Conservation (phyloP, 2,329 filamentous ascomycete species). For the Cytospora leucostoma region DNA sequence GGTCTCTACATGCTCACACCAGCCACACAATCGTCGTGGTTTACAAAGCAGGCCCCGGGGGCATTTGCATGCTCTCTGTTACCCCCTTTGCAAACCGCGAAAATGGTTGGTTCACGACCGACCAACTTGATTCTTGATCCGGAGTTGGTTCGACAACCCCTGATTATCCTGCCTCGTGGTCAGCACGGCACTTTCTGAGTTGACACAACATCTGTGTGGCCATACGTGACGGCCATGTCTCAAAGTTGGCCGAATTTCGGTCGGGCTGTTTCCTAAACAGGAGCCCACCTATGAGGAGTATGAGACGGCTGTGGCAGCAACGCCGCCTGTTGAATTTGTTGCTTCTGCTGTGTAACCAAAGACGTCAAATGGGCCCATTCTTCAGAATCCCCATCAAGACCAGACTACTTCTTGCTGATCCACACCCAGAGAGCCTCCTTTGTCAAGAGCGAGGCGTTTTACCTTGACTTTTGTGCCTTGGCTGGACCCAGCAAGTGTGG, state of each 20-base stretch:
- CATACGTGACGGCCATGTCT: slow-evolving; percentile 13
- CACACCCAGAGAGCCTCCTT: neutral
- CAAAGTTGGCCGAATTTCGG: slow-evolving; percentile 12
- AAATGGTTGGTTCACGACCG: slow-evolving; percentile 4
- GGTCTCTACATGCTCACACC: neutral
- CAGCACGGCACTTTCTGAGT: slow-evolving; percentile 7
- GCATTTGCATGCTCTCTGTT: neutral
- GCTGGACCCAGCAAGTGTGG: neutral
- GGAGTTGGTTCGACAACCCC: neutral
- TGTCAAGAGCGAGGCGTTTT: neutral
- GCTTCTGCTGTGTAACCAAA: neutral
- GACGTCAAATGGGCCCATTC: neutral
- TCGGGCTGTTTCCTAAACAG: neutral
- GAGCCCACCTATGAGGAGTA: neutral
- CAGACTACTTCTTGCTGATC: neutral
- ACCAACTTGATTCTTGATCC: slow-evolving; percentile 1
- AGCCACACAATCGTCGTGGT: slow-evolving; percentile 13
- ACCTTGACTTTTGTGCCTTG: neutral
- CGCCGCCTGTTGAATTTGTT: neutral
- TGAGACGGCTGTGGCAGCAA: slow-evolving; percentile 2
- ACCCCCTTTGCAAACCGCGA: neutral
- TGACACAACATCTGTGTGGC: neutral
- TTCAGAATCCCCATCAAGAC: neutral
- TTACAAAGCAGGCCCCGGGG: neutral
- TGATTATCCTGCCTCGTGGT: slow-evolving; percentile 4